Base-by-base conservation (phyloP, 2,329 filamentous ascomycete species). In the Cladophialophora bantiana region DNA sequence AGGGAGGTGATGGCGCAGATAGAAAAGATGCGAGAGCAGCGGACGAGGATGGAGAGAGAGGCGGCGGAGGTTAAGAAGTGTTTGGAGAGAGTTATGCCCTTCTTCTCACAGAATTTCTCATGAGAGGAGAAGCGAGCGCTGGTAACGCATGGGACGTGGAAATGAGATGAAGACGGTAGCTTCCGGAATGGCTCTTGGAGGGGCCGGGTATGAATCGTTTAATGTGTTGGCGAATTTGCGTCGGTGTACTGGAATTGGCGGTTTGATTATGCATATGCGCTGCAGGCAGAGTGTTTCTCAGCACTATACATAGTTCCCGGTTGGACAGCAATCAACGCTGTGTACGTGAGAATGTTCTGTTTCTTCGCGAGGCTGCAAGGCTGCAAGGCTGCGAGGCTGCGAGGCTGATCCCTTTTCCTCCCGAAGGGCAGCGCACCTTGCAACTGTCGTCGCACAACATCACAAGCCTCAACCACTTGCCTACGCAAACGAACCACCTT, bases 1-100 rank as follows among this genome's bases (percentile, higher is more conserved):
- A 91, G 91, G 10, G 91, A 97, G 65, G 87, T 94, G 1, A 93
- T 96, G 75, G 93, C 93, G 3, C 92, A 98, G 75, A 86, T 94
- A 74, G 92, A 93, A 67, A 93, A 91, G 7, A 90, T 96, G 85
- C 91, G 88, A 73, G 91, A 92, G 0, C 92, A 96, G 73, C 93
- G 95, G 74, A 81, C 85, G 15, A 93, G 96, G 71, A 85, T 98
- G 2, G 89, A 96, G 75, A 90, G 93, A 13, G 95, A 99, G 78
- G 93, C 92, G 4, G 87, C 90, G 20, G 94, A 99, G 78, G 92
- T 94, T 10, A 96, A 94, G 77, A 89, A 87, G 68, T 84, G 97
- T 52, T 86, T 99, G 0, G 90, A 97, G 76, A 91, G 93, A 42
- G 91, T 95, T 67, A 89, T 97, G 9, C 94, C 92, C 0, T 73